Percentiles rank a stretch among this genome's conserved stretches.
Evolutionary conservation across 1,139 yeast species (phyloP).

Genomic region (Saccharomyces hybrid): DNA sequence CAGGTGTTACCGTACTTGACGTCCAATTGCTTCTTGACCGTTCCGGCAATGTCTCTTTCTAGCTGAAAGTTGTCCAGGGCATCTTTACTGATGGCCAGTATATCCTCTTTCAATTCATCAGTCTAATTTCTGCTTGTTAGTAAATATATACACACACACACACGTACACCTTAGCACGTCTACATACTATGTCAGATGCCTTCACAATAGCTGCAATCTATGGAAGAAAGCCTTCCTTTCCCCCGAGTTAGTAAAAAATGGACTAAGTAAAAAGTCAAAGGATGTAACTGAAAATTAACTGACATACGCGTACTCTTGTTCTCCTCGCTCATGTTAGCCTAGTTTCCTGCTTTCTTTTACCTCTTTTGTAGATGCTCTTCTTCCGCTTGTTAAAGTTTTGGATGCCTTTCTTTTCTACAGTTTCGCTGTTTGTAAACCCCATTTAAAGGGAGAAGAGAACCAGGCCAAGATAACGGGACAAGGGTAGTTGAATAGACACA

Average conservation of each 20-base stretch:
- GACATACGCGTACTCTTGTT: background rate
- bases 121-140: conserved; percentile 29
- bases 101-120: conserved; percentile 51
- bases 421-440: background rate
- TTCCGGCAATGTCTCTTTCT: conserved; percentile 74
- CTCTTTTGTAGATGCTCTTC: background rate
- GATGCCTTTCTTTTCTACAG: background rate
- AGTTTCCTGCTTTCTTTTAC: background rate
- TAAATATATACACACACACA: background rate
- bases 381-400: background rate
- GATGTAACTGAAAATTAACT: background rate
- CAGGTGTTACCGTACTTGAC: conserved; percentile 69
- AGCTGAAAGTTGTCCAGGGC: conserved; percentile 43
- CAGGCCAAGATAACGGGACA: background rate
- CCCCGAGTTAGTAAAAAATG: background rate
- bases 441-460: background rate
- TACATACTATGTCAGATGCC: conserved; percentile 30
- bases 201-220: conserved; percentile 22
- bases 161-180: background rate
- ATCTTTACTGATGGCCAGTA: conserved; percentile 50
- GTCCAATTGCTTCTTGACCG: conserved; percentile 69
- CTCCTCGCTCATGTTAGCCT: background rate
- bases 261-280: background rate
- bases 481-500: background rate
- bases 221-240: background rate